Base-by-base conservation (phyloP, 139 green algal species). In the Chlamydomonas schloesseri region DNA sequence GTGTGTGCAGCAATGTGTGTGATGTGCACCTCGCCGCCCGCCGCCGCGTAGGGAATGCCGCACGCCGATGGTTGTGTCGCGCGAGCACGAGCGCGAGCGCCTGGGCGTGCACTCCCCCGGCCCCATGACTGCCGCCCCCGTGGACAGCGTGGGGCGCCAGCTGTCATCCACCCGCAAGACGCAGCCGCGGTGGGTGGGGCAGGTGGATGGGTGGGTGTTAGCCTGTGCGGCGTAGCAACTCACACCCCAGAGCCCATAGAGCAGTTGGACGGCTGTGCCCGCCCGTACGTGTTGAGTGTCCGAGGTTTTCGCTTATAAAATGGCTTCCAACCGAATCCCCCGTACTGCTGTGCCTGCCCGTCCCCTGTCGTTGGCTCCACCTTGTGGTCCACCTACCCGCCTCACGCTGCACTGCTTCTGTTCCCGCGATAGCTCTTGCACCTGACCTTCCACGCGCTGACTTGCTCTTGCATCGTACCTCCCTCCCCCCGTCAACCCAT, bases 61-160 rank as follows among this genome's bases (percentile, higher is more conserved):
- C 23, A 84, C 78, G 11, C 78, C 78, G 15, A 13, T 84, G 78
- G 46, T 84, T 18, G 36, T 84, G 2, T 84, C 78, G 2, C 64
- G n/a, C 29, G 64, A 75, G 47, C 78, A 84, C 64, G 78, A 84
- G 47, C 78, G 78, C 5, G 46, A 67, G 37, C 78, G 78, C 10
- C n/a, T 37, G 17, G 78, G 78, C 65, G 68, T n/a, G 14, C 64
- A 75, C 46, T 74, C 64, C 20, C 78, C 78, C n/a, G 78, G 78
- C 6, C 78, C 78, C 5, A 67, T 67, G 46, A 84, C 78, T 3
- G 62, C 78, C 20, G 78, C 53, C 8, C 78, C 78, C 9, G n/a
- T 68, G 46, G 64, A 84, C 78, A 55, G 42, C 4, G 31, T 75
- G n/a, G 78, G 78, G 5, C 62, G 78, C 28, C 78, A 84, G 78